phyloP scores from a whole-genome alignment of 2,329 filamentous ascomycete genomes.

The Fusarium dimerum region DNA sequence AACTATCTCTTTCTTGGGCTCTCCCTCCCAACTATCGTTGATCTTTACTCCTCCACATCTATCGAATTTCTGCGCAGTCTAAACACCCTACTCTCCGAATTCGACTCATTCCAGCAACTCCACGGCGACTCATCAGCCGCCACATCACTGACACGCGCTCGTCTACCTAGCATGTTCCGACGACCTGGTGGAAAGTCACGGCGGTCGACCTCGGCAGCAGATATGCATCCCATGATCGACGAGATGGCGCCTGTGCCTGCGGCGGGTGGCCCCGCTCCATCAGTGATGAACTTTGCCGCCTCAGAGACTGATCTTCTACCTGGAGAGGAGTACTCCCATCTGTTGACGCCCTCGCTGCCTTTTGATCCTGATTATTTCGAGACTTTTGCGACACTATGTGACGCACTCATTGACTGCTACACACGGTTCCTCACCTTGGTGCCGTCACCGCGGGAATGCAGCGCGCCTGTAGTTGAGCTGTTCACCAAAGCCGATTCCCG shows the following conservation, averaged over 20 bases:
- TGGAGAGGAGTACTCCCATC: conserved; percentile 83
- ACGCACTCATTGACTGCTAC: conserved; percentile 93
- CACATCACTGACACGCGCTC: conserved; percentile 71
- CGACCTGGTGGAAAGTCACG: conserved; percentile 61
- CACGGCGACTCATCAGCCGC: conserved; percentile 76
- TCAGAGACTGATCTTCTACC: conserved; percentile 68
- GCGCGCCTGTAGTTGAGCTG: conserved; percentile 71
- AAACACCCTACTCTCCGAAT: conserved; percentile 83
- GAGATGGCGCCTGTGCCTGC: conserved; percentile 29
- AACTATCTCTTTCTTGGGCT: conserved; percentile 93
- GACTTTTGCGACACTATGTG: conserved; percentile 93
- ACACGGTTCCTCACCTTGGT: conserved; percentile 74
- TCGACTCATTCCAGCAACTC: conserved; percentile 88
- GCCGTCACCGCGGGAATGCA: conserved; percentile 72
- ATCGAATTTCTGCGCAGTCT: conserved; percentile 85
- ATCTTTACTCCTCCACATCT: conserved; percentile 78
- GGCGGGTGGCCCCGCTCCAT: conserved; percentile 35
- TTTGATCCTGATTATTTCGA: conserved; percentile 98
- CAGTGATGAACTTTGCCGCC: conserved; percentile 58
- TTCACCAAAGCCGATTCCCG: conserved; percentile 88
- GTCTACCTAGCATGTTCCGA: conserved; percentile 83
- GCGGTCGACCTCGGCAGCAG: conserved; percentile 52
- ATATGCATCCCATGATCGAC: conserved; percentile 37
- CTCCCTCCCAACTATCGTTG: conserved; percentile 85
- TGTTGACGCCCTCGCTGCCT: conserved; percentile 88